Base-by-base conservation (phyloP, 1,284 basidiomycete genomes). In the Heterobasidion occidentale region DNA sequence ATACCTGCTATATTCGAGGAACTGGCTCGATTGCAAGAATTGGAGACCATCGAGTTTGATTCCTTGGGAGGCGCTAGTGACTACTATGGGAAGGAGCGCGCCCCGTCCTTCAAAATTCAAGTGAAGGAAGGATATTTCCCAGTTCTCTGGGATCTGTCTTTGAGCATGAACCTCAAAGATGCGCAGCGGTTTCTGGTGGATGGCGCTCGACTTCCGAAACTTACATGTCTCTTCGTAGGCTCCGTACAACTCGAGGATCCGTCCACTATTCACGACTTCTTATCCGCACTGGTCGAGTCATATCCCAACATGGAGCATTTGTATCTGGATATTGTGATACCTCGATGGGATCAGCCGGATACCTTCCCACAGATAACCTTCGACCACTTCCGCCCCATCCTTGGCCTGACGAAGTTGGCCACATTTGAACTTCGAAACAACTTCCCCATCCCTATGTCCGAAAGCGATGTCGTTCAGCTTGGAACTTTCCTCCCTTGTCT, bases 371-470 rank as follows among this genome's bases (percentile, higher is more conserved):
- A 69, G 7, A 65, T 85, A 51, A 74, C 70, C 2, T 74, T 77
- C 59, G 70, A 75, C 19, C 73, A 74, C 8, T 67, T 88, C 44
- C 73, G 74, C 54, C 81, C 83, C 1, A 52, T 84, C 38, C 70
- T 81, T 38, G 63, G 70, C 7, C 74, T 77, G 55, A 65, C 73
- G 6, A 70, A 74, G 19, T 68, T 88, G n/a, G 66, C 57, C 1
- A 64, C 67, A 9, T 76, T 87, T 59, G 77, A 81, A 57, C 49
- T 86, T 14, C 68, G 72, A 2, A 82, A 86, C 68, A 74, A 78
- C 51, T 70, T 71, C 38, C 80, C 83, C 0, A 66, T 86, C 19
- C 61, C 67, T 7, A 64, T 86, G 52, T 69, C 71, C 7, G 73
- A 75, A 4, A 69, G 67, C 8, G 76, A 84, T 49, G 60, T 86